Conservation (phyloP, 768 basidiomycete species). For the Lentinula guzmanii region DNA sequence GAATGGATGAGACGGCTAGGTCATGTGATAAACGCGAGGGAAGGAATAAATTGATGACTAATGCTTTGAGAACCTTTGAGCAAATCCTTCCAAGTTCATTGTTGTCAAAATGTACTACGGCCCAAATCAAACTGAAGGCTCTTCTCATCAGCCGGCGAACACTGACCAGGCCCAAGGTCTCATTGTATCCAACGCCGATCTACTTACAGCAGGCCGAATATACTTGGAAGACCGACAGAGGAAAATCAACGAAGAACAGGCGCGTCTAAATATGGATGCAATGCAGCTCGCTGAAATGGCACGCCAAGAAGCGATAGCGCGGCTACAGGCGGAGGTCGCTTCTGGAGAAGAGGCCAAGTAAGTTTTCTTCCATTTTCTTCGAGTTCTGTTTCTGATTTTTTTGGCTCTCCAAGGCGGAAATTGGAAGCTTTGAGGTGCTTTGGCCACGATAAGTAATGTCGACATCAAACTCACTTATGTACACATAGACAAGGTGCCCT, state of each 20-base stretch:
- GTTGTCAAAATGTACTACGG: background rate
- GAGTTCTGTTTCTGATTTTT: background rate
- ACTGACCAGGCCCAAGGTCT: background rate
- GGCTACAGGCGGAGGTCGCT: background rate
- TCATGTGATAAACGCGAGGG: too few species aligned
- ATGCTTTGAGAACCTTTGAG: too few species aligned
- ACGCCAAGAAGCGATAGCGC: background rate
- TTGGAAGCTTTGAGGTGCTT: background rate
- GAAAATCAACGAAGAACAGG: background rate
- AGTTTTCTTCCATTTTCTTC: background rate
- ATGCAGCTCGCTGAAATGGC: background rate
- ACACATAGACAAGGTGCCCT: background rate
- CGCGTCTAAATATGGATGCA: background rate
- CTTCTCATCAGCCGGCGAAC: background rate
- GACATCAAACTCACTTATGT: background rate
- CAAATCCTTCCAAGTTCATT: too few species aligned
- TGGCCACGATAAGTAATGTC: background rate
- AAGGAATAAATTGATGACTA: too few species aligned
- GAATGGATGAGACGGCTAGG: too few species aligned
- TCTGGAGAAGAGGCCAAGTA: conserved; percentile 1
- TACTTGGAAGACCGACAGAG: background rate
- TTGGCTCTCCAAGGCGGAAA: background rate
- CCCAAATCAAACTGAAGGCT: background rate
- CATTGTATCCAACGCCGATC: background rate
- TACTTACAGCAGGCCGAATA: background rate